Evolutionary conservation across 441 rosid genomes (phyloP).

Genomic region (Aquilaria agallochum): DNA sequence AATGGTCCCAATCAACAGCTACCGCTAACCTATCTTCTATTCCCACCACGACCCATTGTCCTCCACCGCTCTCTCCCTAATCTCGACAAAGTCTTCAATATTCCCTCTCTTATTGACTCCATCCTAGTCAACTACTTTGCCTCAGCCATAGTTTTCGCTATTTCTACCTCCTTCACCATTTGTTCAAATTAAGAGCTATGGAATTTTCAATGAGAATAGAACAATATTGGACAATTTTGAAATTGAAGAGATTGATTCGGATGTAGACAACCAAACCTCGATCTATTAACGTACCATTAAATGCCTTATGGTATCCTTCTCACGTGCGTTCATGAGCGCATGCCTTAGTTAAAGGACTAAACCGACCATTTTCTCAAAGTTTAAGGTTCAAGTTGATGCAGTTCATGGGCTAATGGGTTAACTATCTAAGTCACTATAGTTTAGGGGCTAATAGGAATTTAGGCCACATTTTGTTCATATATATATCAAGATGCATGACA

Average conservation of each 20-base stretch:
- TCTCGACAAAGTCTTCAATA: conserved; percentile 35
- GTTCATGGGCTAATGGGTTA: too few species aligned
- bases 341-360: too few species aligned
- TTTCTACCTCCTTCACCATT: conserved; percentile 28
- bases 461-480: too few species aligned
- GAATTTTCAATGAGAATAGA: conserved; percentile 77
- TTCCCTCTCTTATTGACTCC: conserved; percentile 29
- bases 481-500: too few species aligned
- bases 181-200: conserved; percentile 37
- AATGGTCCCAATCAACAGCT: conserved; percentile 56
- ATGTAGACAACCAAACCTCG: neutral
- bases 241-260: conserved; percentile 76
- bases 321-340: too few species aligned
- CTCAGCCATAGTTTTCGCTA: conserved; percentile 13
- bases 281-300: too few species aligned
- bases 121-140: conserved; percentile 1
- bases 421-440: too few species aligned
- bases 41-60: conserved; percentile 25
- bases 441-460: too few species aligned
- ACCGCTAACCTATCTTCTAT: conserved; percentile 70
- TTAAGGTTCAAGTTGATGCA: too few species aligned
- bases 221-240: conserved; percentile 80
- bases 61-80: conserved; percentile 56
- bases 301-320: too few species aligned
- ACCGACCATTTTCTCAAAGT: too few species aligned